Conservation (phyloP, 306 rosid genomes). For the Psophocarpus tetragonolobus region DNA sequence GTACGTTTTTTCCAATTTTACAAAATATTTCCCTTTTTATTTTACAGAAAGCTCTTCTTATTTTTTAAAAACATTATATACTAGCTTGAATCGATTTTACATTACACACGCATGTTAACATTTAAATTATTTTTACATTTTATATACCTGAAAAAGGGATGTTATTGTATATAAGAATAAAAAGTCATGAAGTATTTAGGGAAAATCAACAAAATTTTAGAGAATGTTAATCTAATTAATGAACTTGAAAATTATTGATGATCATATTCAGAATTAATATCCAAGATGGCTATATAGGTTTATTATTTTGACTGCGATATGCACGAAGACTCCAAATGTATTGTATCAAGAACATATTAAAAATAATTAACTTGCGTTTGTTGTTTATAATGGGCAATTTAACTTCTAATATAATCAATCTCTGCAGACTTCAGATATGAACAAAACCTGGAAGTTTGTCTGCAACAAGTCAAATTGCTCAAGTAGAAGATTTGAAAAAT, state of each 20-base stretch:
- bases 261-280: background rate
- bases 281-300: background rate
- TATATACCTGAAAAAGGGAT: too few relatives aligned
- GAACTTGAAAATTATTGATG: background rate
- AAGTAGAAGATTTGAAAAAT: background rate
- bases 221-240: too few relatives aligned
- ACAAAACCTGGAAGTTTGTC: slow-evolving; percentile 33
- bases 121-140: too few relatives aligned
- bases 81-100: too few relatives aligned
- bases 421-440: slow-evolving; percentile 1
- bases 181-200: too few relatives aligned
- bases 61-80: too few relatives aligned
- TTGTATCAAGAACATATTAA: background rate
- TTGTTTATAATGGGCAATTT: slow-evolving; percentile 4
- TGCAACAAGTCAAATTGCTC: background rate
- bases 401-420: background rate
- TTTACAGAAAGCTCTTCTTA: too few relatives aligned
- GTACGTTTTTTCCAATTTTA: too few relatives aligned
- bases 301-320: background rate
- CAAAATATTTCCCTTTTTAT: too few relatives aligned
- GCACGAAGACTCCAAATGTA: background rate
- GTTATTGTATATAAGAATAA: too few relatives aligned
- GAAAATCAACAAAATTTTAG: too few relatives aligned
- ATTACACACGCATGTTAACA: too few relatives aligned
- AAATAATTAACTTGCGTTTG: background rate